Conservation (phyloP, 2,329 filamentous ascomycete species). For the Xylogone sp. region DNA sequence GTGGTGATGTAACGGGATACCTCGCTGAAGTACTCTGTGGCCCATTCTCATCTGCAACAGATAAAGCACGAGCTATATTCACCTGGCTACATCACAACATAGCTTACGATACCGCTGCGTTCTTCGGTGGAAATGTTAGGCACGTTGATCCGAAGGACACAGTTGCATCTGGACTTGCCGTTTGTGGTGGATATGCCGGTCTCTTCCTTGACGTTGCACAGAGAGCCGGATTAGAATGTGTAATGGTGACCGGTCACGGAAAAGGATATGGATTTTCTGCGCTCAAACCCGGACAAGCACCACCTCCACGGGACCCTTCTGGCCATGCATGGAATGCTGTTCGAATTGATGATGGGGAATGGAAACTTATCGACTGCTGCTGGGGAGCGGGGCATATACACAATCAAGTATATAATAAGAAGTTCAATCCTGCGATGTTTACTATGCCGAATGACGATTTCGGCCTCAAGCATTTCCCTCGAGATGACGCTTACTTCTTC, state of each 20-base stretch:
- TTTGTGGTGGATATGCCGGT: slow-evolving; percentile 88
- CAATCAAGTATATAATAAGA: slow-evolving; percentile 55
- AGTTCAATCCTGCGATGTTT: slow-evolving; percentile 63
- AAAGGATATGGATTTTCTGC: slow-evolving; percentile 76
- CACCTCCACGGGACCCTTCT: slow-evolving; percentile 59
- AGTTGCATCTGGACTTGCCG: slow-evolving; percentile 73
- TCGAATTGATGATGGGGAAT: slow-evolving; percentile 77
- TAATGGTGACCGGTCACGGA: slow-evolving; percentile 73
- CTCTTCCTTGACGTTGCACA: slow-evolving; percentile 76
- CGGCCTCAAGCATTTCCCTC: slow-evolving; percentile 74
- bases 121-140: slow-evolving; percentile 69
- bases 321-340: slow-evolving; percentile 94
- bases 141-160: slow-evolving; percentile 68
- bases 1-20: slow-evolving; percentile 61
- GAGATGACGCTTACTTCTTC: slow-evolving; percentile 65
- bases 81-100: slow-evolving; percentile 96
- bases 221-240: slow-evolving; percentile 73
- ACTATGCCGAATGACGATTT: slow-evolving; percentile 71
- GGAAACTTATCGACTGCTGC: slow-evolving; percentile 89
- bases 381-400: slow-evolving; percentile 82
- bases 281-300: slow-evolving; percentile 57
- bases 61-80: slow-evolving; percentile 91
- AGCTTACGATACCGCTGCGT: slow-evolving; percentile 73
- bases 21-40: slow-evolving; percentile 74
- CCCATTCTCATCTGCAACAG: slow-evolving; percentile 76